phyloP scores from a whole-genome alignment of 164 flowering plant species.

The Macadamia integrifolia region DNA sequence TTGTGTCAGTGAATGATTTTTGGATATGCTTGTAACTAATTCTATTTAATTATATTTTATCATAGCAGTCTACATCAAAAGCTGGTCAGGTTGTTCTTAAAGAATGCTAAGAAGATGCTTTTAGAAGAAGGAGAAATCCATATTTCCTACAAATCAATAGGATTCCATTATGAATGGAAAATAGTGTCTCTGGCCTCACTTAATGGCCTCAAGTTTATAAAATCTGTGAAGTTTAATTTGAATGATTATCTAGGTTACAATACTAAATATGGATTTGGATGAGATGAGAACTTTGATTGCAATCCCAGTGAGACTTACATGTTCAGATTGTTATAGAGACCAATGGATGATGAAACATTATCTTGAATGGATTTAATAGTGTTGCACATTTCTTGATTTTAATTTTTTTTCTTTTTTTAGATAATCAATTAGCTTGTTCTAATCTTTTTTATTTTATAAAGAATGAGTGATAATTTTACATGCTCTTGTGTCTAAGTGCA shows the following conservation, averaged over 20 bases:
- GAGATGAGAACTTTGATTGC: conserved; percentile 18
- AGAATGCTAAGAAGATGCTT: conserved; percentile 18
- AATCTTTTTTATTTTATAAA: too few species aligned
- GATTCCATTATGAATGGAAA: conserved; percentile 13
- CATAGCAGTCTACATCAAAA: conserved; percentile 3
- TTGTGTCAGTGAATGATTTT: too few species aligned
- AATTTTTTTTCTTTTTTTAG: too few species aligned
- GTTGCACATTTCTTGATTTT: too few species aligned
- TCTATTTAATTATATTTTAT: neutral
- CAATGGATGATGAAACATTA: too few species aligned
- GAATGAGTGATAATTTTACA: too few species aligned
- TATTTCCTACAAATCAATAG: neutral
- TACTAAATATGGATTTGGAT: conserved; percentile 21
- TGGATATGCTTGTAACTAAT: neutral
- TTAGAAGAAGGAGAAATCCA: conserved; percentile 1
- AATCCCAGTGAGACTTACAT: conserved; percentile 12
- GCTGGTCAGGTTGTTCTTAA: conserved; percentile 17
- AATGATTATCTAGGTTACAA: conserved; percentile 17
- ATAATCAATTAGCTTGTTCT: too few species aligned
- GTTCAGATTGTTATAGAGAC: too few species aligned
- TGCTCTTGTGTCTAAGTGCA: too few species aligned
- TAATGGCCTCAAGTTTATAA: conserved; percentile 11
- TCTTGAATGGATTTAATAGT: too few species aligned
- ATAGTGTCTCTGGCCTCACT: conserved; percentile 12
- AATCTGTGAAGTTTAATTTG: conserved; percentile 9